Base-by-base conservation (phyloP, 2,329 filamentous ascomycete species). In the Trichoderma arundinaceum region DNA sequence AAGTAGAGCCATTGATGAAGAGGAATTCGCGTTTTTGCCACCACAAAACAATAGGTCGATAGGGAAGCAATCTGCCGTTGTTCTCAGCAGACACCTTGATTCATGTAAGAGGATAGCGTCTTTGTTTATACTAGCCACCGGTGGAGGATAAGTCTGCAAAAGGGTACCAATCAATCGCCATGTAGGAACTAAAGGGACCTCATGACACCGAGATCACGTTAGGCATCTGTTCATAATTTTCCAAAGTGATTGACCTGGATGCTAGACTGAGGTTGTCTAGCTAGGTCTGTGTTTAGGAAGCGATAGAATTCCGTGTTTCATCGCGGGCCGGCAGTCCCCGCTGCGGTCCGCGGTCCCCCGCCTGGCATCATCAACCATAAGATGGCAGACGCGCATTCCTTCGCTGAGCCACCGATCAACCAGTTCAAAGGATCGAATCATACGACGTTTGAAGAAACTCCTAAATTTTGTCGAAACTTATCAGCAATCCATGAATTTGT, bases 341-440 rank as follows among this genome's bases (percentile, higher is more conserved):
- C 46, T 28, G 46, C 46, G 46, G 46, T 49, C 46, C 46, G 46
- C 19, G 19, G 46, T 49, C 19, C 17, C 46, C 46, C 46, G 46
- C 22, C 17, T 17, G 46, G 46, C 46, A 49, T 49, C 46, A 17
- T 49, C 19, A 49, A 17, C 46, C 46, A 49, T 28, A 49, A 49
- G 46, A 28, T 17, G 46, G 46, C 12, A 49, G 19, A 22, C 22
- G 19, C 46, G 46, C 46, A 49, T 49, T 49, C 19, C 17, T 49
- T 49, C 22, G 17, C 46, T 49, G 46, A 28, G 46, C 46, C 17
- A 49, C 46, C 19, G 46, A 49, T 49, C 13, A 49, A 49, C 46
- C 22, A 49, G 22, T 49, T 49, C 46, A 19, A 49, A 49, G 19
- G 17, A 49, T 12, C 46, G 46, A 49, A 49, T 49, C 46, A 49